These are phyloP conservation scores for Acanthamoeba culbertsoni DNA, from an alignment of 208 protist genomes.

Conservation along the genomic window DNA sequence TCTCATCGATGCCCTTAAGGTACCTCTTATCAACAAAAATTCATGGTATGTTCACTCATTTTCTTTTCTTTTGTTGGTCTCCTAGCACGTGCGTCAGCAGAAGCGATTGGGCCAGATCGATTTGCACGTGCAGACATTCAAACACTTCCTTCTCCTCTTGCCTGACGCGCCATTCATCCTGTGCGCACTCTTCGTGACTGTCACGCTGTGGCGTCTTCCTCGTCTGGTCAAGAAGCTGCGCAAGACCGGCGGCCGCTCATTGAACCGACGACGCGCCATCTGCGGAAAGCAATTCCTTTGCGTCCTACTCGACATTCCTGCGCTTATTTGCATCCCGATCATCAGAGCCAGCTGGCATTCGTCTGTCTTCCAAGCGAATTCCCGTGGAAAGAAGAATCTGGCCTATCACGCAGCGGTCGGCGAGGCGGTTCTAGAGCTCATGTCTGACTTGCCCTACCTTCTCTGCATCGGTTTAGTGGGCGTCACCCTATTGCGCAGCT, in stretches of 20 bases:
- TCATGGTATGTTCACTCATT: not conserved
- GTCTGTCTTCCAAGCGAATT: not conserved
- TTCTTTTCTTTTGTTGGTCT: not conserved
- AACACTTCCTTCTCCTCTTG: not conserved
- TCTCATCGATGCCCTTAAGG: not conserved
- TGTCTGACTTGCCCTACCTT: not conserved
- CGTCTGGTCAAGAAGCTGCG: not conserved
- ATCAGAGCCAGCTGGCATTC: not conserved
- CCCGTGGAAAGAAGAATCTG: not conserved
- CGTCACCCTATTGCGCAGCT: not conserved
- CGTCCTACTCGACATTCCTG: not conserved
- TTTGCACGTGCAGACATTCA: not conserved
- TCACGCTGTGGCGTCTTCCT: not conserved
- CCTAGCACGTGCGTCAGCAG: not conserved
- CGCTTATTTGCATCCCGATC: not conserved
- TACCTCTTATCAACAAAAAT: not conserved
- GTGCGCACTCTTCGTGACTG: not conserved
- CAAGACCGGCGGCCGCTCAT: not conserved
- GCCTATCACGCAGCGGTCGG: not conserved
- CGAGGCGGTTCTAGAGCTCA: not conserved
- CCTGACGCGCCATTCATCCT: not conserved
- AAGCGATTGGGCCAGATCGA: not conserved
- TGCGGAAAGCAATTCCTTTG: not conserved
- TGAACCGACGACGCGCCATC: not conserved
- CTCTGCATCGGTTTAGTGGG: not conserved